Evolutionary conservation across 2,329 filamentous ascomycete genomes (phyloP), one percentile per base, ranked within the genome.

Genomic region (Alternaria sp.): DNA sequence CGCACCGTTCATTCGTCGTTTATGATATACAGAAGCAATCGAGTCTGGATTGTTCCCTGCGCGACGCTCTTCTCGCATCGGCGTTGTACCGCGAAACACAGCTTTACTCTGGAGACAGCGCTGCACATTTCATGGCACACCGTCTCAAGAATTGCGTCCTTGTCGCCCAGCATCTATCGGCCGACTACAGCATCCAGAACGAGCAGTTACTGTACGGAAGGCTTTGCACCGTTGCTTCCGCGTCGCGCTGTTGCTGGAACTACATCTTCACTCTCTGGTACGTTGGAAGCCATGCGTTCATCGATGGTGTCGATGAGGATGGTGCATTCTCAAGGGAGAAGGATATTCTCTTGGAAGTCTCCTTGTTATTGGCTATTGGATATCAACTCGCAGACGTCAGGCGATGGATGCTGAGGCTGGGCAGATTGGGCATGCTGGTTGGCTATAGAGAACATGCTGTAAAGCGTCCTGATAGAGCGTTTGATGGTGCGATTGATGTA

Each of bases 291-390:
- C 17, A 19, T n/a, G 25, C 25, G 11, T 30, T 8, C 7, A 25
- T 50, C n/a, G 0, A 13, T 50, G 6, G 47, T 13, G 47, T 50
- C 26, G 47, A 50, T 2, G n/a, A 30, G 10, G 11, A n/a, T 10
- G 25, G 47, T 50, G n/a, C 25, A 26, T 30, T 19, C 6, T 7
- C 25, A 19, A 50, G 47, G 25, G 47, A 50, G 19, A 0, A 28
- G 25, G 47, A 50, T 17, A 30, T 50, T 21, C 50, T 54, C 17
- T 19, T 66, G 1, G 64, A 66, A 25, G 44, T 47, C 1, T 61
- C 60, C 12, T 10, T 66, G 26, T 23, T 64, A 5, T 57, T 63
- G 23, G 60, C 54, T 23, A 55, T 36, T 47, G 64, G 64, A 6
- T 59, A 51, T 40, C 15, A 25, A 21, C n/a, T 54, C 11, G 28